Percentiles rank a stretch among this genome's conserved stretches.
Evolutionary conservation across 495 filamentous ascomycete genomes (phyloP).

Genomic region (Aspergillus ostianus): DNA sequence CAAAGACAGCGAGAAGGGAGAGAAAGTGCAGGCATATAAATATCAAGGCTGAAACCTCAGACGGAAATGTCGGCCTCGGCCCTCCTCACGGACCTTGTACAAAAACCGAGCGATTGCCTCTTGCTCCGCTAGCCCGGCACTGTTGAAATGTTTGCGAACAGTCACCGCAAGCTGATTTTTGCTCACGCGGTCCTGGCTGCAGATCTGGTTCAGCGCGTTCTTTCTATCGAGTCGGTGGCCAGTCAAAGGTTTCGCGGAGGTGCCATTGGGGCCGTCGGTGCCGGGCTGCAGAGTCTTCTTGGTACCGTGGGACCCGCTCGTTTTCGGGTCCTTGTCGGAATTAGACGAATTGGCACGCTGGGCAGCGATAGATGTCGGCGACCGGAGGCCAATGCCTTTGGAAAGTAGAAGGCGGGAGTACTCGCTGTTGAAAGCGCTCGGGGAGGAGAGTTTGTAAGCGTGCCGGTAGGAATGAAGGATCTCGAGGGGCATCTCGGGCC

Average conservation of each 20-base stretch:
- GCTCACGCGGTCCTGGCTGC: constrained; percentile 58
- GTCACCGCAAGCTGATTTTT: constrained; percentile 78
- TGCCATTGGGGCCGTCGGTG: constrained; percentile 15
- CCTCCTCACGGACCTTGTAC: constrained; percentile 69
- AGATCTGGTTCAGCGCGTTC: constrained; percentile 31
- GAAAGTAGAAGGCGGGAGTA: constrained; percentile 72
- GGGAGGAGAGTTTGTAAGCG: constrained; percentile 69
- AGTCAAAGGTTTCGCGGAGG: constrained; percentile 2
- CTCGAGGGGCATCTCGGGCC: constrained; percentile 67
- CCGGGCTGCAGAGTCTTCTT: constrained; percentile 14
- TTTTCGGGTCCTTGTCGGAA: constrained; percentile 11
- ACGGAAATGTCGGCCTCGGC: constrained; percentile 43
- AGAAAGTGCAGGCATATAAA: not conserved
- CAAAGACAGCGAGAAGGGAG: not conserved
- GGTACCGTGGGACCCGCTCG: constrained; percentile 6
- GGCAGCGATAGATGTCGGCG: constrained; percentile 44
- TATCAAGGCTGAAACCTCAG: constrained; percentile 41
- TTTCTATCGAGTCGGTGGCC: constrained; percentile 18
- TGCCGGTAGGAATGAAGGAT: constrained; percentile 80
- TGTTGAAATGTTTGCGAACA: constrained; percentile 89
- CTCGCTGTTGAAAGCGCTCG: constrained; percentile 65
- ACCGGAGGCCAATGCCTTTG: constrained; percentile 63
- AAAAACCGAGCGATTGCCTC: constrained; percentile 85
- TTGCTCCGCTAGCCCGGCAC: constrained; percentile 76
- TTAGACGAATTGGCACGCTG: constrained; percentile 34